These are phyloP conservation scores for Hypoxylon sp. DNA, from an alignment of 2,329 filamentous ascomycete species.

Conservation along the genomic window DNA sequence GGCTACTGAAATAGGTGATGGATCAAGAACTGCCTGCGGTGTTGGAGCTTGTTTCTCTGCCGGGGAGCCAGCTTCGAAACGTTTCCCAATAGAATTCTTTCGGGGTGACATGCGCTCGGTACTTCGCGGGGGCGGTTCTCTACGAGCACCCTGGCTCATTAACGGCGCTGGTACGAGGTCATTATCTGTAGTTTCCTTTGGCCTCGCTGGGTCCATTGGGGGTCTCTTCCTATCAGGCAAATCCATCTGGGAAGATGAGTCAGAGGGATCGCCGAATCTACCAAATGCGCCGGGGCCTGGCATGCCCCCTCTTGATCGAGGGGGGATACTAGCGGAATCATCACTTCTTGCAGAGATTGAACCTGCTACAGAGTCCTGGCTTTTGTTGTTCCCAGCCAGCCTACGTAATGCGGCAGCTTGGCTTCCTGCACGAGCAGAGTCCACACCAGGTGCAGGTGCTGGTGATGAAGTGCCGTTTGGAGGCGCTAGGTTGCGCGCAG, in stretches of 20 bases:
- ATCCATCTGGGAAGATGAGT: constrained; percentile 59
- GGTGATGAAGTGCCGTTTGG: constrained; percentile 64
- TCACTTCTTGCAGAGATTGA: constrained; percentile 66
- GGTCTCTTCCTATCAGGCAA: constrained; percentile 76
- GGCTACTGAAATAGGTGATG: constrained; percentile 25
- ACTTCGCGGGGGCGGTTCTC: constrained; percentile 68
- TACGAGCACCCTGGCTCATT: constrained; percentile 66
- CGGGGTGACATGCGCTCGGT: constrained; percentile 64
- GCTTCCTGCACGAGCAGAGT: constrained; percentile 62
- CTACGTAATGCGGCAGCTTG: constrained; percentile 62
- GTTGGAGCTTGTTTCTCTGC: constrained; percentile 51
- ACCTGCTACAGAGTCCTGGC: constrained; percentile 70
- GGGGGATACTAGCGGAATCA: constrained; percentile 65
- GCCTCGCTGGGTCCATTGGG: constrained; percentile 74
- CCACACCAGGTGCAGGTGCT: constrained; percentile 60
- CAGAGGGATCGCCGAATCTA: constrained; percentile 58
- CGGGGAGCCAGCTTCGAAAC: constrained; percentile 54
- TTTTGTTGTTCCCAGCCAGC: constrained; percentile 67
- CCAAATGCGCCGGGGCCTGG: constrained; percentile 58
- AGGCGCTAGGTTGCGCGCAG: constrained; percentile 55
- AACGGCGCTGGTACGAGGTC: constrained; percentile 72
- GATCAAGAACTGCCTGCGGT: constrained; percentile 39
- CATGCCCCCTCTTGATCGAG: constrained; percentile 68
- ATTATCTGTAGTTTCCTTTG: constrained; percentile 63
- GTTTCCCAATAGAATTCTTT: constrained; percentile 60